phyloP scores from a whole-genome alignment of 2,329 filamentous ascomycete species.

The Penicillium sp. region DNA sequence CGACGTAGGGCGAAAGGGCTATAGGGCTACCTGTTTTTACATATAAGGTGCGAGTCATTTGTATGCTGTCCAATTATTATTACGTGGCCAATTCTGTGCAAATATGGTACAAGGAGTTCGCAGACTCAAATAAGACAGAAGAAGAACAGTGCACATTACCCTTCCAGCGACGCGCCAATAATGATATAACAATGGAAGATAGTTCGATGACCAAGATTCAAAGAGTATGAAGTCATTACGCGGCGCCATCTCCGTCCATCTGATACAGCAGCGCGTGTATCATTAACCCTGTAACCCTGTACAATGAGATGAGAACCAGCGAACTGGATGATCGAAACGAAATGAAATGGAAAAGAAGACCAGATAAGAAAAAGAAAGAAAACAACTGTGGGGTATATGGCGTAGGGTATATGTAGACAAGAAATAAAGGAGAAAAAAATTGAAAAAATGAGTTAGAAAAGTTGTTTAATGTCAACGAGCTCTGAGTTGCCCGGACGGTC shows the following conservation, averaged over 20 bases:
- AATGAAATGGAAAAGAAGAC: background rate
- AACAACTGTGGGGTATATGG: conserved; percentile 22
- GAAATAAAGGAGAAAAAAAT: background rate
- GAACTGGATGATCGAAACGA: background rate
- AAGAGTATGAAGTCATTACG: background rate
- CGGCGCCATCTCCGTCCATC: background rate
- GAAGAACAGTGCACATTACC: conserved; percentile 4
- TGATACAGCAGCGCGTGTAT: conserved; percentile 7
- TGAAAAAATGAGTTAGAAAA: conserved; percentile 24
- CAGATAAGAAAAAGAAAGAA: conserved; percentile 8
- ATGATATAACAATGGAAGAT: conserved; percentile 7
- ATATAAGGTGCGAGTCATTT: background rate
- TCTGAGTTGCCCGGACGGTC: conserved; percentile 31
- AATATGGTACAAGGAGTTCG: conserved; percentile 9
- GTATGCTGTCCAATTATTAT: conserved; percentile 2
- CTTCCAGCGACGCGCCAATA: background rate
- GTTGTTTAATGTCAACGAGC: conserved; percentile 26
- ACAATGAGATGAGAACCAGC: background rate
- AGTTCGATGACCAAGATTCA: background rate
- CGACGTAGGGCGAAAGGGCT: background rate
- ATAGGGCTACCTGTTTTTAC: background rate
- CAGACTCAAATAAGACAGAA: conserved; percentile 6
- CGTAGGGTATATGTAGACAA: conserved; percentile 11
- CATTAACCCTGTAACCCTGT: background rate
- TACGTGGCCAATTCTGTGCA: conserved; percentile 9